Conservation (phyloP, 2,329 filamentous ascomycete genomes). For the Hypoxylon sp. region DNA sequence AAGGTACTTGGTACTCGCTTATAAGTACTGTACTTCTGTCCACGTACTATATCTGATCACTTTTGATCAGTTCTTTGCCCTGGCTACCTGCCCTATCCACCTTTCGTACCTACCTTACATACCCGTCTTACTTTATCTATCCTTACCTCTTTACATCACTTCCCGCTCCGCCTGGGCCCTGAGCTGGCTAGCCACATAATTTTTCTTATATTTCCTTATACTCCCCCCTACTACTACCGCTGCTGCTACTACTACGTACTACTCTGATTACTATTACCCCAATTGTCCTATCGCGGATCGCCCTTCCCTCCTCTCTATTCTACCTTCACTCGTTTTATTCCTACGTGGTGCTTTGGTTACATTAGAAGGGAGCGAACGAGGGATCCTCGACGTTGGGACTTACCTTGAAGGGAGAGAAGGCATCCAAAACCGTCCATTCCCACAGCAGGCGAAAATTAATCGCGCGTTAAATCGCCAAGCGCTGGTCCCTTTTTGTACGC, state of each 20-base stretch:
- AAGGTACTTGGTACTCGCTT: conserved; percentile 31
- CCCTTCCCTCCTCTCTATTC: conserved; percentile 21
- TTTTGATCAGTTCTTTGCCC: conserved; percentile 10
- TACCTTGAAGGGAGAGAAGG: conserved; percentile 28
- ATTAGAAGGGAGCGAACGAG: conserved; percentile 32
- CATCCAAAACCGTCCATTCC: conserved; percentile 47
- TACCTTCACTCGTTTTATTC: conserved; percentile 18
- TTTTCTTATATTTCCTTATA: conserved; percentile 44
- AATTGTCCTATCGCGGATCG: conserved; percentile 32
- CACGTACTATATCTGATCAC: conserved; percentile 10
- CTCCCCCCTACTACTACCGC: conserved; percentile 16
- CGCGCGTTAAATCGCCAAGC: conserved; percentile 61
- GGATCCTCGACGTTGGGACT: conserved; percentile 16
- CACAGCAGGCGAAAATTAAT: conserved; percentile 56
- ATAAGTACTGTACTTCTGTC: conserved; percentile 9
- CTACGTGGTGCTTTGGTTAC: conserved; percentile 22
- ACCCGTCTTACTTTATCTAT: conserved; percentile 40
- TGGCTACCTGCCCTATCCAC: conserved; percentile 13
- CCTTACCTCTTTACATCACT: conserved; percentile 47
- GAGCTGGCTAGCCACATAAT: conserved; percentile 46
- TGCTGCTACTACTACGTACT: conserved; percentile 29
- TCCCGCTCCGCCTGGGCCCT: conserved; percentile 44
- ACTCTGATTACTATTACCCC: conserved; percentile 39
- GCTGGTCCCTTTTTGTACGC: conserved; percentile 50
- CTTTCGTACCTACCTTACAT: conserved; percentile 25